Evolutionary conservation across 1,284 basidiomycete species (phyloP), one percentile per base, ranked within the genome.

Genomic region (Cutaneotrichosporon dermatis): DNA sequence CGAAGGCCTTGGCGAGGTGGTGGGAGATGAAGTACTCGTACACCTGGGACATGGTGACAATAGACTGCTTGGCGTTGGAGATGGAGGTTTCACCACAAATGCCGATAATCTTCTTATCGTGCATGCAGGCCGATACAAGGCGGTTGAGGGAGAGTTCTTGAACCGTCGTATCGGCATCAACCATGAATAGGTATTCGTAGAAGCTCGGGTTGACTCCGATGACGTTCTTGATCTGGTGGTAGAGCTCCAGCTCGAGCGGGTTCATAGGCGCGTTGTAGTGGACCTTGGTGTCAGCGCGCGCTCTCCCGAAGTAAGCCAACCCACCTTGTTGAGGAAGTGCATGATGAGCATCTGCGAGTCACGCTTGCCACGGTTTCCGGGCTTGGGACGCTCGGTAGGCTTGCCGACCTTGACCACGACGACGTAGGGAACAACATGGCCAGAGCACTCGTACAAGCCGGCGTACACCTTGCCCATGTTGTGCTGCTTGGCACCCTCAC

Each of bases 381-480:
- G 95, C 37, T 90, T 84, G 54, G 86, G 87, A 41, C 92, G 86
- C 80, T 99, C 94, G 8, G 88, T 91, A 0, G 96, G 95, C 77
- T 95, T 96, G 63, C 95, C 94, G 54, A 94, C 86, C 80, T 99
- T 99, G 79, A 90, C 93, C n/a, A 98, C 82, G 42, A 99, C 93
- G 61, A 98, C 80, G 74, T 97, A 98, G 62, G 93, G 95, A 0
- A 98, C 93, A 61, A 98, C 92, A 73, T 99, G 95, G 34, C 96
- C 95, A 44, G 88, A 83, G 66, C 86, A 89, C 76, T 98, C 93
- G 75, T 98, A 99, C 66, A 98, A 77, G 13, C 96, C 95, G 42
- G 92, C 95, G 78, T 96, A 99, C 5, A 99, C 86, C 80, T 99
- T 99, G 79, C 88, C 95, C 88, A 96, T 96, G 73, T 98, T 99